Base-by-base conservation (phyloP, 495 filamentous ascomycete species). In the Lophium mytilinum region DNA sequence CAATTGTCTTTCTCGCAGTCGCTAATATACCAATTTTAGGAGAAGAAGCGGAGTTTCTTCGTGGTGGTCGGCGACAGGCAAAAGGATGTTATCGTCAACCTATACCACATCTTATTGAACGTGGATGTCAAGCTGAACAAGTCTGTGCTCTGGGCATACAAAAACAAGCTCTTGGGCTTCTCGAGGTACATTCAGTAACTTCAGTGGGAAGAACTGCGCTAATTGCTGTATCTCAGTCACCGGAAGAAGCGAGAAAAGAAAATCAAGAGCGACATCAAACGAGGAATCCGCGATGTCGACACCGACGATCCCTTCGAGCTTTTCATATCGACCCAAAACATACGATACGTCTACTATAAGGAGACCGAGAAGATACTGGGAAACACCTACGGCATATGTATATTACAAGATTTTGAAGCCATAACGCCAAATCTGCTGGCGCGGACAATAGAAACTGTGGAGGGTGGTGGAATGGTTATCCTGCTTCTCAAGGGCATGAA, bases 331-430 rank as follows among this genome's bases (percentile, higher is more conserved):
- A 82, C 96, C 53, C 87, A 96, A 72, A 90, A 96, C 68, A 95
- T 99, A 64, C 88, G 94, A 62, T 99, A 97, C 81, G 88, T 92
- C 39, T 99, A 95, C 79, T 99, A 99, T 77, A 99, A 99, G 73
- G 94, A 99, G 73, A 97, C 94, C n/a, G 94, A 99, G 58, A 96
- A 95, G 76, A 97, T 99, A 68, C 72, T 99, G 39, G 94, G 94
- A 62, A 96, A 97, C 72, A 99, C 94, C 34, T 99, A 92, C 69
- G 93, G 94, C 61, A 97, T 97, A 88, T 95, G 90, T 69, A 93
- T 97, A 60, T 75, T 99, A 54, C 94, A 99, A 68, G 94, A 99
- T 59, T 99, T 99, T 64, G 94, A 99, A 68, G 94, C 90, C 24
- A 84, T 99, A 56, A 99, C 93, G 6, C 94, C 94, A 30, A 99